Conservation (phyloP, 495 filamentous ascomycete genomes). For the Choiromyces venosus region DNA sequence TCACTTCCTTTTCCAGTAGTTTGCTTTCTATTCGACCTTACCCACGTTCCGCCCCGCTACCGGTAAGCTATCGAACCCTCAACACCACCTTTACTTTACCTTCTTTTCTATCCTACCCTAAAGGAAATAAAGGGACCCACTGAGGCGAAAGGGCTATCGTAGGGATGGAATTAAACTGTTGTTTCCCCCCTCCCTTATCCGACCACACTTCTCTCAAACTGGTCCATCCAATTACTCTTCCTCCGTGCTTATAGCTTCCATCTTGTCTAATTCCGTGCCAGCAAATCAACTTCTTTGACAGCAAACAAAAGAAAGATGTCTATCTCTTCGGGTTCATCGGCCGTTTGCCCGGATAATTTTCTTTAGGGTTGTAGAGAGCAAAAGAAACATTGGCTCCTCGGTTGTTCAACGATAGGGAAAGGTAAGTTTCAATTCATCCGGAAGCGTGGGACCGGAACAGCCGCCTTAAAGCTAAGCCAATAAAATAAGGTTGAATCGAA, state of each 20-base stretch:
- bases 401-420: neutral
- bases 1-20: neutral
- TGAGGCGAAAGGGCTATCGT: neutral
- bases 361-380: neutral
- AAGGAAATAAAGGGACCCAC: neutral
- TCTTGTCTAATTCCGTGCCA: neutral
- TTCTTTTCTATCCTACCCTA: neutral
- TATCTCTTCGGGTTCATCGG: neutral
- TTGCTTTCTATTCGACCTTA: neutral
- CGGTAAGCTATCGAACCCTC: neutral
- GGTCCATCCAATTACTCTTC: neutral
- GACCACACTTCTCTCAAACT: neutral
- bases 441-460: conserved; percentile 2
- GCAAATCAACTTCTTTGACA: neutral
- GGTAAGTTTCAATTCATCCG: neutral
- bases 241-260: neutral
- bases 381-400: conserved; percentile 1
- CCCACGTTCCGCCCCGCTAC: neutral
- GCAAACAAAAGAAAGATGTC: neutral
- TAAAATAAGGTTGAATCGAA: neutral
- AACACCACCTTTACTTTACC: neutral
- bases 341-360: conserved; percentile 2
- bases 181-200: neutral
- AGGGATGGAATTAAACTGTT: neutral
- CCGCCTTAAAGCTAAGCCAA: neutral